Evolutionary conservation across 495 filamentous ascomycete genomes (phyloP), one percentile per base, ranked within the genome.

Genomic region (Geoglossum glabrum): DNA sequence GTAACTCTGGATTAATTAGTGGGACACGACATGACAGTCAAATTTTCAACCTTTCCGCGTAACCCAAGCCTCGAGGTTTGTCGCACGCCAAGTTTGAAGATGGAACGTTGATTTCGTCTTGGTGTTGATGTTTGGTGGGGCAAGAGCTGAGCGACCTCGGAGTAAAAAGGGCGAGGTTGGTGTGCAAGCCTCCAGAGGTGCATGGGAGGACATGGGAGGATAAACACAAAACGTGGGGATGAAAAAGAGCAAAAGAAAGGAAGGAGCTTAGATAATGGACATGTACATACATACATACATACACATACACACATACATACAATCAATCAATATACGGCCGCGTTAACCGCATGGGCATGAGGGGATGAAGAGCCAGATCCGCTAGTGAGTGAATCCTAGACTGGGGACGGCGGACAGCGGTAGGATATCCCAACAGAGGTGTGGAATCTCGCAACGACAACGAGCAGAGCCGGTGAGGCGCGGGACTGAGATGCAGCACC

Each of bases 71-170:
- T 40, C 36, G n/a, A 10, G 23, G n/a, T 13, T n/a, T 45, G 40
- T 45, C 23, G 40, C 40, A 45, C 40, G 40, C 40, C 40, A 45
- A 45, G 40, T 45, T 19, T n/a, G 31, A 13, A 45, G 10, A 45
- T 21, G 40, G 40, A 45, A 45, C 40, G 40, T 45, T 45, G 40
- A 45, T 13, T 21, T 45, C n/a, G 40, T 21, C 40, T 45, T 45
- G 40, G 40, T 45, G 40, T 52, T 31, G 49, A 52, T 52, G 25
- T 31, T 52, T 52, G 49, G 49, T 52, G 49, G 49, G 49, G 49
- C 49, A 52, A 52, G 30, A 27, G 11, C 25, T 52, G 49, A 52
- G 49, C 49, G 49, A 52, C 28, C 49, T 52, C 49, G 49, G 49
- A 52, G 25, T 13, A 31, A 15, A 15, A 4, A 52, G 30, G 2